Evolutionary conservation across 345 rosid genomes (phyloP), one percentile per base, ranked within the genome.

Genomic region (Luvunga scandens): DNA sequence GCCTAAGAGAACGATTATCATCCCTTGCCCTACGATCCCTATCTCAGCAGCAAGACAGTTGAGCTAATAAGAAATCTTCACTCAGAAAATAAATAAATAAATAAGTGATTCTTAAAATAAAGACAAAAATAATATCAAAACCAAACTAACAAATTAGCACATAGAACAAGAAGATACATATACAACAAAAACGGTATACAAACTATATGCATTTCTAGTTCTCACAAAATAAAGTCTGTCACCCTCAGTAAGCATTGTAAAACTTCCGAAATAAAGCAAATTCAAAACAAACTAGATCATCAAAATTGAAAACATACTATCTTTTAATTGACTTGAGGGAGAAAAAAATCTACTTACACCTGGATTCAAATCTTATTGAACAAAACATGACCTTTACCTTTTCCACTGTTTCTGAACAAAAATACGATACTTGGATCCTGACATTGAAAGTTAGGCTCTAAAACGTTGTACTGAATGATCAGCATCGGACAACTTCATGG

Each of bases 401-500:
- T 73, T 76, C 71, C 81, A 82, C 77, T 66, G 76, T 84, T 84
- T 77, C 89, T 70, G 88, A 80, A 85, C 85, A 90, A 83, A 85
- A 76, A 86, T 78, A 87, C 83, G 80, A 80, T 62, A 89, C 69
- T 79, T 82, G 87, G 81, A 85, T 84, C 87, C 83, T 77, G 78
- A 87, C 80, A 88, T 82, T 83, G 88, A 84, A 69, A 82, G 78
- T 83, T 83, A 88, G 76, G 88, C 87, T 86, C 85, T 82, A 86
- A 77, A 82, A 83, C 78, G 84, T 55, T 73, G 89, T 81, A 82
- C 84, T 75, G 88, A 85, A 79, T 81, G 89, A 86, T 85, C 92
- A 83, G 89, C 89, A 73, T 85, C 92, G 53, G 81, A 86, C 75
- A 88, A 80, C 92, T 88, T 82, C 92, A 86, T 79, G 67, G 83